A percentile compares a stretch with the other conserved stretches of the same genome.
Conservation (phyloP, 139 green algal species). For the Chlamydomonas applanata region DNA sequence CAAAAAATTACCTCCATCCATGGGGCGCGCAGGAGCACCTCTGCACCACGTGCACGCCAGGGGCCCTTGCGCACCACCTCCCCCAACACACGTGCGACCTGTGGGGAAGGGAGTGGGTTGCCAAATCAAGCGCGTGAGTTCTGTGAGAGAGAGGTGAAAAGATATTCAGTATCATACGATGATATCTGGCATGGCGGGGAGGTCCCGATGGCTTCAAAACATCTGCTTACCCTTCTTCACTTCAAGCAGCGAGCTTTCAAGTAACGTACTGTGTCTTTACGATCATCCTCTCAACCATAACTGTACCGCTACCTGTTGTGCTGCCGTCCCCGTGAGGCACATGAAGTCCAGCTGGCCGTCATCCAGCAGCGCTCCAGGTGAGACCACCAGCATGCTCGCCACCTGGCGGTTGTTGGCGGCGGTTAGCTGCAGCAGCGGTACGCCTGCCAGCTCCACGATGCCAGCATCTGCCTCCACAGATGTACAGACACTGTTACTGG, state of each 20-base stretch:
- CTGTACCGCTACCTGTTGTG: slow-evolving; percentile 8
- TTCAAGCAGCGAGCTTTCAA: no score
- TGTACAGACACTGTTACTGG: no score
- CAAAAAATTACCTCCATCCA: slow-evolving; percentile 48
- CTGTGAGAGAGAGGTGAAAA: no score
- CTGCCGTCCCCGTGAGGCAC: slow-evolving; percentile 19
- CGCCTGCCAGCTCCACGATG: slow-evolving; percentile 6
- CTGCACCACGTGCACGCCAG: slow-evolving; percentile 3
- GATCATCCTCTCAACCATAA: no score
- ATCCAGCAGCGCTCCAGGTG: slow-evolving; percentile 49
- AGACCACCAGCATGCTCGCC: slow-evolving; percentile 38
- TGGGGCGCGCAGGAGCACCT: slow-evolving; percentile 40
- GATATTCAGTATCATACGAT: no score
- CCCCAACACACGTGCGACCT: slow-evolving; percentile 13
- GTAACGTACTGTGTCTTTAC: no score
- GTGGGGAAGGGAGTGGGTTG: no score
- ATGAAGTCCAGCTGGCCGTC: slow-evolving; percentile 52
- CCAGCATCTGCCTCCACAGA: background rate
- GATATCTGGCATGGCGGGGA: no score
- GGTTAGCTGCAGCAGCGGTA: slow-evolving; percentile 28
- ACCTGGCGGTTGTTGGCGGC: slow-evolving; percentile 37
- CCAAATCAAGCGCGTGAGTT: no score
- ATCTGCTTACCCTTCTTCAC: no score
- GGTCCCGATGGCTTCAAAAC: no score
- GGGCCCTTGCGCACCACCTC: slow-evolving; percentile 23